Evolutionary conservation across 495 filamentous ascomycete species (phyloP), one percentile per base, ranked within the genome.

Genomic region (Bathelium albidoporum): DNA sequence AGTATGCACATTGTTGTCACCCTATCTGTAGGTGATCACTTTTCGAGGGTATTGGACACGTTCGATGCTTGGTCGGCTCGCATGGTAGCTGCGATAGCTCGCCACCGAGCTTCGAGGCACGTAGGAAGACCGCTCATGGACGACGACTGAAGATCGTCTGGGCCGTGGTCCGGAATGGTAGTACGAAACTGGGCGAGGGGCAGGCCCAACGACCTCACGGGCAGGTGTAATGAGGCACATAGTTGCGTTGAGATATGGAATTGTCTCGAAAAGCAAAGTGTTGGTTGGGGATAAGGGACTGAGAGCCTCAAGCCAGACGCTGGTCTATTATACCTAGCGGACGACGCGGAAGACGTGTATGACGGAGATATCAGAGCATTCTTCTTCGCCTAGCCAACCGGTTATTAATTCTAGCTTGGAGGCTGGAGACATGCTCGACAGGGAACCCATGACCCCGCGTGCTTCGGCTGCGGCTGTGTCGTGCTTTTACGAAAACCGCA

Each of bases 181-280:
- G 29, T 55, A n/a, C 22, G 49, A 55, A 55, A 55, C 49, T 26
- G 24, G 20, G 20, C 49, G 49, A 55, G 49, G 49, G 29, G 49
- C 22, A 11, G 49, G 49, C 24, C 49, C 49, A 9, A 29, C 49
- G 24, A 10, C 20, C 49, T 26, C 49, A 20, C 49, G 49, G 29
- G 49, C 49, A 10, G 49, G 49, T 55, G 49, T 55, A 55, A 55
- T 55, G 49, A 55, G 49, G 24, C 49, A 55, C 49, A 55, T 55
- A 9, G 10, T 20, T 20, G 12, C 22, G 20, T 29, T 9, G 12
- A 9, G 29, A 9, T 16, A 29, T 9, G 49, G 24, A 29, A 9
- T 39, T 39, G 24, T 4, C 24, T 55, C 9, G 9, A 24, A 16
- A 29, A 29, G 24, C 24, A 28, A 29, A 10, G 22, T 12, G 10